A percentile compares a stretch with the other conserved stretches of the same genome.
Conservation (phyloP, 2,329 filamentous ascomycete species). For the Fusarium stilboides region DNA sequence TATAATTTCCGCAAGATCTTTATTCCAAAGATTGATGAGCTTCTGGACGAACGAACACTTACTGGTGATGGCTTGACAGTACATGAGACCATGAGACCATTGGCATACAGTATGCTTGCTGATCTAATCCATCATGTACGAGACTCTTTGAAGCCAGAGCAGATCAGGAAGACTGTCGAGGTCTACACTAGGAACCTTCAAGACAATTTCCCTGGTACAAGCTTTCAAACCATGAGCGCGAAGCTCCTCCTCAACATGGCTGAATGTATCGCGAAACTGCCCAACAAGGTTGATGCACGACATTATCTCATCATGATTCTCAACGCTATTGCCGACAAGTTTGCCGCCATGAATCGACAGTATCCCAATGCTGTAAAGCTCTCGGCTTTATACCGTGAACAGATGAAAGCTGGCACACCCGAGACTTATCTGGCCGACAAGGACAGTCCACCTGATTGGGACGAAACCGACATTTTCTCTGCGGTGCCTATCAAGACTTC, state of each 20-base stretch:
- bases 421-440: slow-evolving; percentile 91
- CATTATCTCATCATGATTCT: slow-evolving; percentile 98
- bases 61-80: slow-evolving; percentile 97
- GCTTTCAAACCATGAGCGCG: slow-evolving; percentile 99
- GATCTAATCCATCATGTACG: slow-evolving; percentile 98
- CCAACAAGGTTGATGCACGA: slow-evolving; percentile 92
- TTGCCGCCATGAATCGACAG: slow-evolving; percentile 97
- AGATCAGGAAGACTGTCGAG: slow-evolving; percentile 95
- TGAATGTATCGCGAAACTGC: slow-evolving; percentile 94
- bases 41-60: slow-evolving; percentile 92
- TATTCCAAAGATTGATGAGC: slow-evolving; percentile 91
- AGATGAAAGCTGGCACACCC: slow-evolving; percentile 71
- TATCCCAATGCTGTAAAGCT: slow-evolving; percentile 96
- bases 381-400: slow-evolving; percentile 81
- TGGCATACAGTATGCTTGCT: slow-evolving; percentile 98
- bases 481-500: slow-evolving; percentile 97
- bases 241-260: slow-evolving; percentile 98
- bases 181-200: slow-evolving; percentile 98
- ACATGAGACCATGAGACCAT: slow-evolving; percentile 93
- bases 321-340: slow-evolving; percentile 98
- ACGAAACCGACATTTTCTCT: slow-evolving; percentile 97
- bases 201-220: slow-evolving; percentile 96
- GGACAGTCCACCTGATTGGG: slow-evolving; percentile 89
- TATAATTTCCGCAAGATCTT: slow-evolving; percentile 99
- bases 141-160: slow-evolving; percentile 87